phyloP scores from a whole-genome alignment of 176 grass and related monocot species.

The Miscanthus lutarioriparius region DNA sequence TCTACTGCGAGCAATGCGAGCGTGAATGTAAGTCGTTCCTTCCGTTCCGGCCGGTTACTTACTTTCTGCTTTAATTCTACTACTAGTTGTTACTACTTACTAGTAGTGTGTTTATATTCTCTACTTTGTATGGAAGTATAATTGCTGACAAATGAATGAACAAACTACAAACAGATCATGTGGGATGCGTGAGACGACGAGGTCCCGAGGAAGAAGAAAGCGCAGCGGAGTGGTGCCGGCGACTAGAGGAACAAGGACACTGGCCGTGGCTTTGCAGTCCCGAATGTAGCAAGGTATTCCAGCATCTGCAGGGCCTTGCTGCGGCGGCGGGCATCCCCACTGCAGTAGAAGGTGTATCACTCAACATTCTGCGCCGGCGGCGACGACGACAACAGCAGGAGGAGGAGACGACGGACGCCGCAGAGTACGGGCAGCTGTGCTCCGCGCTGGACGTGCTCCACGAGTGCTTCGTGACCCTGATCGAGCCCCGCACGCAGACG shows the following conservation, averaged over 20 bases:
- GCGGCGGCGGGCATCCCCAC: constrained; percentile 19
- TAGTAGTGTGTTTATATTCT: too few species aligned
- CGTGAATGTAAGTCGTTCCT: constrained; percentile 38
- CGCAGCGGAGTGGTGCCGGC: neutral
- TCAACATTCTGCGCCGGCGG: constrained; percentile 37
- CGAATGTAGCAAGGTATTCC: constrained; percentile 37
- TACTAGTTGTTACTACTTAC: too few species aligned
- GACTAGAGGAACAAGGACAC: too few species aligned
- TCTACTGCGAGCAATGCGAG: constrained; percentile 71
- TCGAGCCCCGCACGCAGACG: constrained; percentile 48
- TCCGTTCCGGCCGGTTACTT: too few species aligned
- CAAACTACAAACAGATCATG: constrained; percentile 39
- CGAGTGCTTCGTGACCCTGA: constrained; percentile 63
- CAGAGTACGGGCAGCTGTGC: constrained; percentile 40
- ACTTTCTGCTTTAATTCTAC: too few species aligned
- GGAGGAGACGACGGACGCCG: neutral
- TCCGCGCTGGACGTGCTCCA: constrained; percentile 65
- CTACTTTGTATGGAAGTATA: too few species aligned
- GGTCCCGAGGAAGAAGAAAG: neutral
- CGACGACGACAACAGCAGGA: neutral
- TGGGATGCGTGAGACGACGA: constrained; percentile 43
- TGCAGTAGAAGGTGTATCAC: constrained; percentile 20
- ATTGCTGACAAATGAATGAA: neutral
- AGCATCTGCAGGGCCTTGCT: constrained; percentile 32
- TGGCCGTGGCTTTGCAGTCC: constrained; percentile 52